These are phyloP conservation scores for Fusarium fujikuroi DNA, from an alignment of 2,329 filamentous ascomycete genomes.

Conservation along the genomic window DNA sequence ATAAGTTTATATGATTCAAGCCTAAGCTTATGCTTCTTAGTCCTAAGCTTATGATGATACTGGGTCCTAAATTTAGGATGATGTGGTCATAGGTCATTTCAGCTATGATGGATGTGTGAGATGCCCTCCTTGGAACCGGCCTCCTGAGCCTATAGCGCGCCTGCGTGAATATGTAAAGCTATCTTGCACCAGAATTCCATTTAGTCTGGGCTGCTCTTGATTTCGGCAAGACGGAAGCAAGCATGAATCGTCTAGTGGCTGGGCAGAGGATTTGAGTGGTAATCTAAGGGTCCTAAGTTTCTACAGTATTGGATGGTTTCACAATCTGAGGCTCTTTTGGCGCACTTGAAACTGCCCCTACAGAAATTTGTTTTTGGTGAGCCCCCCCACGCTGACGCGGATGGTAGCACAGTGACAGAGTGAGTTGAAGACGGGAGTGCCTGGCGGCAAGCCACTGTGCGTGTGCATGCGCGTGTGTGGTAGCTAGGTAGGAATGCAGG, in stretches of 20 bases:
- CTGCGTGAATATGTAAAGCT: background rate
- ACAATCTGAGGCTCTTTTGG: conserved; percentile 32
- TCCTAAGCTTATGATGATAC: background rate
- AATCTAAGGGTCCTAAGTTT: conserved; percentile 8
- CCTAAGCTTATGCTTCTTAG: background rate
- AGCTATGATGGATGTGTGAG: background rate
- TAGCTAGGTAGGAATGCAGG: conserved; percentile 33
- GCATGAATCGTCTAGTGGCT: conserved; percentile 4
- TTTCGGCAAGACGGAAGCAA: conserved; percentile 6
- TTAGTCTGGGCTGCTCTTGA: background rate
- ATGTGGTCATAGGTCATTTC: background rate
- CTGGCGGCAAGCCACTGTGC: conserved; percentile 25
- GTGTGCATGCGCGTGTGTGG: background rate
- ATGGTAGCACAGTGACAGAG: conserved; percentile 8
- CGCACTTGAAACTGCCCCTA: conserved; percentile 5
- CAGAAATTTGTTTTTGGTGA: background rate
- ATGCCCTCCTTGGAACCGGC: background rate
- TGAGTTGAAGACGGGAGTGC: conserved; percentile 25
- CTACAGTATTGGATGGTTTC: conserved; percentile 13
- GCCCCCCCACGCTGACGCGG: conserved; percentile 27
- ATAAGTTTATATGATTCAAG: background rate
- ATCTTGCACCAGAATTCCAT: background rate
- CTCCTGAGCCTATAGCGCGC: background rate
- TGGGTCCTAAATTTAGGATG: background rate
- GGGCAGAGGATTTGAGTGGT: conserved; percentile 1